Conservation (phyloP, 331 rosid species). For the Malus hybrid region DNA sequence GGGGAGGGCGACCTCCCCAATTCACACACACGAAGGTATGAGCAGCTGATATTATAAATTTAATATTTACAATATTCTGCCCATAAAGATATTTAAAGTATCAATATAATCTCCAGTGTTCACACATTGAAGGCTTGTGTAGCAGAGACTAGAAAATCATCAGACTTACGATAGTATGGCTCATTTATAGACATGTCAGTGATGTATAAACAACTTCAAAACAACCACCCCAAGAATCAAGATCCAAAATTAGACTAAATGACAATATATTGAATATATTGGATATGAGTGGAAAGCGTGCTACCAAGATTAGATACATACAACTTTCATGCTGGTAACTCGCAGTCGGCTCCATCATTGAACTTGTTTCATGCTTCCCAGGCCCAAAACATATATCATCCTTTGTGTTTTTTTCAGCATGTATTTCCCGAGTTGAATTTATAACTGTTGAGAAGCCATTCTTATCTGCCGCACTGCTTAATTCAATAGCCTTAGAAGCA, state of each 20-base stretch:
- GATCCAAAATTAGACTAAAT: neutral
- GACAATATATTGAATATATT: neutral
- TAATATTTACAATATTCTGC: neutral
- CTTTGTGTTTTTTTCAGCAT: slow-evolving; percentile 32
- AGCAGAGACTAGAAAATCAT: neutral
- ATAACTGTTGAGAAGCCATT: slow-evolving; percentile 41
- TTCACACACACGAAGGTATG: neutral
- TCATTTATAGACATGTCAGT: neutral
- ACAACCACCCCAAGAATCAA: neutral
- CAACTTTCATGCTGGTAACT: slow-evolving; percentile 32
- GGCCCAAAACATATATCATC: slow-evolving; percentile 32
- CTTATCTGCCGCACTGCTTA: slow-evolving; percentile 43
- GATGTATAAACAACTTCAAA: neutral
- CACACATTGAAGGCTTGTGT: neutral
- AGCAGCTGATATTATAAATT: neutral
- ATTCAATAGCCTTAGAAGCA: slow-evolving; percentile 45
- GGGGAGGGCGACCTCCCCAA: neutral
- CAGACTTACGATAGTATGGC: neutral
- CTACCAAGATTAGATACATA: slow-evolving; percentile 16
- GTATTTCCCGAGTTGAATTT: slow-evolving; percentile 51
- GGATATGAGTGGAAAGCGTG: neutral
- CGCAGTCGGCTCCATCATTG: slow-evolving; percentile 27
- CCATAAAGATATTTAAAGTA: neutral
- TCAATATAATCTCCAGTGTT: neutral
- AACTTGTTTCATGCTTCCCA: slow-evolving; percentile 38